Conservation (phyloP, 768 basidiomycete genomes). For the Lepiota brunneoincarnata region DNA sequence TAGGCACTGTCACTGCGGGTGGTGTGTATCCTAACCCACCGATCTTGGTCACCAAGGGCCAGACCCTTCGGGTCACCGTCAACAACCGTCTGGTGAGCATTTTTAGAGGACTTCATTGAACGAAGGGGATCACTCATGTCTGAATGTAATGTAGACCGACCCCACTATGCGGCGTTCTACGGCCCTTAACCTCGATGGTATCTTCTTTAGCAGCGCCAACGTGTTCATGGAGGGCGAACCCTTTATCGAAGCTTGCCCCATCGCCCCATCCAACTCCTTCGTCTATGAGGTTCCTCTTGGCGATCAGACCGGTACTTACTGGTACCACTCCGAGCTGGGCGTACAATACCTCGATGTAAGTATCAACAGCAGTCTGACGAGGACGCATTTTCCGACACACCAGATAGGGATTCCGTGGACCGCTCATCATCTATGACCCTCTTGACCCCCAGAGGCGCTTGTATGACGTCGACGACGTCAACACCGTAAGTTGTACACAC, state of each 20-base stretch:
- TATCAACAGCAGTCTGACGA: slow-evolving; percentile 6
- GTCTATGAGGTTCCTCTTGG: slow-evolving; percentile 34
- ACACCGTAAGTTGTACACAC: slow-evolving; percentile 13
- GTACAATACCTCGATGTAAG: slow-evolving; percentile 11
- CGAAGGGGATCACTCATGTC: slow-evolving; percentile 40
- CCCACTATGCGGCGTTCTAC: slow-evolving; percentile 40
- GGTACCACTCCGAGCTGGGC: slow-evolving; percentile 20
- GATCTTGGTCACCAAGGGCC: slow-evolving; percentile 27
- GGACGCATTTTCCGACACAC: slow-evolving; percentile 4
- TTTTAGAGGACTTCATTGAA: slow-evolving; percentile 31
- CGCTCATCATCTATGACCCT: slow-evolving; percentile 34
- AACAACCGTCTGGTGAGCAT: slow-evolving; percentile 23
- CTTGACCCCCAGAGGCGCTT: slow-evolving; percentile 20
- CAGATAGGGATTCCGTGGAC: slow-evolving; percentile 38
- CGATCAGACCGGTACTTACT: slow-evolving; percentile 24
- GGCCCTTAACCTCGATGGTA: slow-evolving; percentile 42
- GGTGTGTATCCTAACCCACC: slow-evolving; percentile 29
- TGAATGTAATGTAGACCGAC: slow-evolving; percentile 43
- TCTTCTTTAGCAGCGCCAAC: slow-evolving; percentile 17
- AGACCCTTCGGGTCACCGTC: neutral
- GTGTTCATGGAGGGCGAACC: slow-evolving; percentile 14
- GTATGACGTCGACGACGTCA: slow-evolving; percentile 17
- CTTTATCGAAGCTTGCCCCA: slow-evolving; percentile 46
- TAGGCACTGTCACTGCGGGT: slow-evolving; percentile 24
- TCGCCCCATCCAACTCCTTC: slow-evolving; percentile 37